Evolutionary conservation across 2,329 filamentous ascomycete species (phyloP).

Genomic region (Trichoderma sp.): DNA sequence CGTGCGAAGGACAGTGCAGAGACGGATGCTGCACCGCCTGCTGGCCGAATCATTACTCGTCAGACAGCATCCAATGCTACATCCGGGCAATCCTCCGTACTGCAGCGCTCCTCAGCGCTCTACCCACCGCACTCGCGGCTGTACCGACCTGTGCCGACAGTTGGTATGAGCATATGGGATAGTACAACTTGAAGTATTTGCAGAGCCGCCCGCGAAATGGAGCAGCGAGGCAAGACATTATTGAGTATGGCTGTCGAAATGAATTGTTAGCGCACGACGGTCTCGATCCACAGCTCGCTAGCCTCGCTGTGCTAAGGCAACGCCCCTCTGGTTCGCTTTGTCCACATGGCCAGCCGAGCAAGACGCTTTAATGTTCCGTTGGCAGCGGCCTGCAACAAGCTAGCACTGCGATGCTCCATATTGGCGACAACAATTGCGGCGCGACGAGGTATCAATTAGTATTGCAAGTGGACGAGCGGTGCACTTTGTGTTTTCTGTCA

Average conservation of each 20-base stretch:
- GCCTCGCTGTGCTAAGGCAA: constrained; percentile 5
- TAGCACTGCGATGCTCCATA: not conserved
- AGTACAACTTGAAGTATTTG: too few species aligned
- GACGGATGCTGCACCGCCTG: not conserved
- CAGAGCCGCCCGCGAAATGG: not conserved
- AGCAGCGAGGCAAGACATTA: not conserved
- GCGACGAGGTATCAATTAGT: not conserved
- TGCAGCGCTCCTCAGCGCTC: not conserved
- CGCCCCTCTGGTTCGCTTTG: constrained; percentile 24
- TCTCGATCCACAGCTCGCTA: not conserved
- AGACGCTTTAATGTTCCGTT: not conserved
- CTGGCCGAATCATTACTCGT: not conserved
- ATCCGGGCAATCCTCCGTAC: constrained; percentile 1
- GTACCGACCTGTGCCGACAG: too few species aligned
- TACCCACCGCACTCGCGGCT: not conserved
- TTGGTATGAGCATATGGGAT: not conserved
- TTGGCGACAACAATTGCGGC: not conserved
- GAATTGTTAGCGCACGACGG: constrained; percentile 27
- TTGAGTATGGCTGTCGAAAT: constrained; percentile 16
- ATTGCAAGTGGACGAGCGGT: not conserved
- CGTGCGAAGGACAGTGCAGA: not conserved
- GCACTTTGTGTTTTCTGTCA: not conserved
- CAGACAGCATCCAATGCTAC: not conserved
- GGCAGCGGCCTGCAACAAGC: not conserved
- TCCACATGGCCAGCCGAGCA: not conserved